Evolutionary conservation across 768 basidiomycete genomes (phyloP).

Genomic region (Calocera cornea): DNA sequence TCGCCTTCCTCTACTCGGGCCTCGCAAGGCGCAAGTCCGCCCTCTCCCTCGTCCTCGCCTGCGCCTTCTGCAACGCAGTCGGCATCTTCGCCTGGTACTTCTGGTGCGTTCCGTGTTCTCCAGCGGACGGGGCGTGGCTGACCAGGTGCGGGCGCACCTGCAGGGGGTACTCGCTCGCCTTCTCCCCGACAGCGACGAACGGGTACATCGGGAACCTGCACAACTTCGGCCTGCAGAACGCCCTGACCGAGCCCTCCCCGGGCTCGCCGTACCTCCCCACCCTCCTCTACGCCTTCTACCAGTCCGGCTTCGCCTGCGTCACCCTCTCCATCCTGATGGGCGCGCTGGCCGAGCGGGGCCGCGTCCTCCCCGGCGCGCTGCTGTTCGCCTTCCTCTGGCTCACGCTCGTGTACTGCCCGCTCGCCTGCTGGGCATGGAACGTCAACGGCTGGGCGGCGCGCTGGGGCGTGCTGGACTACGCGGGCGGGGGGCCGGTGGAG

Average conservation of each 20-base stretch:
- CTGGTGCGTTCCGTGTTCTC: not conserved
- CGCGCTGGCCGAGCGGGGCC: conserved; percentile 71
- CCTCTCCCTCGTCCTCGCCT: conserved; percentile 62
- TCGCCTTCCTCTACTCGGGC: conserved; percentile 63
- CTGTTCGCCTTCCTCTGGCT: conserved; percentile 73
- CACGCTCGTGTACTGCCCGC: conserved; percentile 75
- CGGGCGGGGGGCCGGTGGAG: conserved; percentile 79
- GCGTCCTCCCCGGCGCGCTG: conserved; percentile 62
- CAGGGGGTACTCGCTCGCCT: conserved; percentile 75
- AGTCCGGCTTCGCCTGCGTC: conserved; percentile 75
- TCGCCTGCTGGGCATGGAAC: conserved; percentile 79
- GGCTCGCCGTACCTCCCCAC: conserved; percentile 72
- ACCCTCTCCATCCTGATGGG: conserved; percentile 53
- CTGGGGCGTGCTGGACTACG: conserved; percentile 70
- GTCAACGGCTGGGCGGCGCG: conserved; percentile 70
- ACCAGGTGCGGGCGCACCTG: conserved; percentile 32
- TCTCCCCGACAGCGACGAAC: conserved; percentile 52
- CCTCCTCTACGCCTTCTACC: conserved; percentile 73
- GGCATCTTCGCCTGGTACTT: conserved; percentile 57
- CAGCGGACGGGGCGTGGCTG: not conserved
- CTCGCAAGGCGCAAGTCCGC: conserved; percentile 56
- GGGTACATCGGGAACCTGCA: conserved; percentile 45
- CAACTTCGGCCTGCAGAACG: conserved; percentile 43
- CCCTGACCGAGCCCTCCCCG: conserved; percentile 56
- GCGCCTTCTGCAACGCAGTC: conserved; percentile 57